These are phyloP conservation scores for Roridomyces roridus DNA, from an alignment of 768 basidiomycete species.

Conservation along the genomic window DNA sequence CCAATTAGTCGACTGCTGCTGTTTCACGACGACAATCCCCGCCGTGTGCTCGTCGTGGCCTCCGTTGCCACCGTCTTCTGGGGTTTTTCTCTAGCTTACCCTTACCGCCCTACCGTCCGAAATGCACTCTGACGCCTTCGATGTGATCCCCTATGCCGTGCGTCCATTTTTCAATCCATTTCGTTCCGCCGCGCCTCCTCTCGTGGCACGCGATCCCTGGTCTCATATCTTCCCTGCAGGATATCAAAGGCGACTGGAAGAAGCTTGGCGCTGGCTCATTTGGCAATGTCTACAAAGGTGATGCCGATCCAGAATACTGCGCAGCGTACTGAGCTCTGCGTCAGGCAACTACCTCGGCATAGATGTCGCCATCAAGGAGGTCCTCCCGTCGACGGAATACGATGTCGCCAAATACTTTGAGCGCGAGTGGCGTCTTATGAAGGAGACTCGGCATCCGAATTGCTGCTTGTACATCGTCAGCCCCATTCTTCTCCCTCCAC, in stretches of 20 bases:
- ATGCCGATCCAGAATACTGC: conserved; percentile 6
- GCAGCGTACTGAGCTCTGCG: background rate
- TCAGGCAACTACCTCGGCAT: conserved; percentile 93
- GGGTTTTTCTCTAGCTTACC: background rate
- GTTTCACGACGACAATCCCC: conserved; percentile 6
- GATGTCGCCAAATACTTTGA: conserved; percentile 98
- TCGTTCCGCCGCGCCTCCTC: background rate
- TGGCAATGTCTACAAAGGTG: conserved; percentile 90
- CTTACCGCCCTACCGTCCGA: background rate
- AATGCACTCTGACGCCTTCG: conserved; percentile 72
- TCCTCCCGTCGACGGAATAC: conserved; percentile 89
- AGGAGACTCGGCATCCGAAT: conserved; percentile 44
- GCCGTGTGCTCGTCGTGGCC: background rate
- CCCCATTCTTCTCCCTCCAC: conserved; percentile 70
- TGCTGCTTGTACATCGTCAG: conserved; percentile 13
- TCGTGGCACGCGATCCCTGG: conserved; percentile 8
- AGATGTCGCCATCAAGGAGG: conserved; percentile 96
- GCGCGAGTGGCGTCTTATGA: conserved; percentile 98
- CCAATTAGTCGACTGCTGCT: background rate
- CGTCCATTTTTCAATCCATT: conserved; percentile 27
- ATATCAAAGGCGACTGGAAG: conserved; percentile 88
- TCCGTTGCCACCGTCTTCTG: background rate
- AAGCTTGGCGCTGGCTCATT: conserved; percentile 93
- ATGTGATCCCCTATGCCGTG: conserved; percentile 88
- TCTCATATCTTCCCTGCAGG: conserved; percentile 47